Base-by-base conservation (phyloP, 2,329 filamentous ascomycete genomes). In the Cyclaneusma minus region DNA sequence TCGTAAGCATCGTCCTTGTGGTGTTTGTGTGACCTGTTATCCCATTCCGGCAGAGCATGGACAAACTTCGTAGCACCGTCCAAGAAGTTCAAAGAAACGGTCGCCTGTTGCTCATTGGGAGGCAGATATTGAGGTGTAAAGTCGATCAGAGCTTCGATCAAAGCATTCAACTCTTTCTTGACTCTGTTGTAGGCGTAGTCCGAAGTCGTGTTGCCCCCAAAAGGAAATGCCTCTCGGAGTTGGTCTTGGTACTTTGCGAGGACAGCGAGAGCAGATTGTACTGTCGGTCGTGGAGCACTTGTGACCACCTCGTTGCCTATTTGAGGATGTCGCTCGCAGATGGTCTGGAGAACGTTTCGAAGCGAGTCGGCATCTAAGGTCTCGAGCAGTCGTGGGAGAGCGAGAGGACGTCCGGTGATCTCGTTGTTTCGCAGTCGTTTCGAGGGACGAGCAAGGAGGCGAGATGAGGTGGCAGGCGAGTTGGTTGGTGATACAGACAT, bases 151-250 rank as follows among this genome's bases (percentile, higher is more conserved):
- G 89, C 84, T 32, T 94, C 83, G 32, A 94, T 70, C 13, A 98
- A 66, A 31, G 82, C 74, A 14, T 72, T 58, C 11, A 95, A 63
- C 19, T 78, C 70, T 37, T 85, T 78, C 40, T 78, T 82, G 29
- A 95, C 81, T 41, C 89, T 73, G 48, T 94, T 91, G 51, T 94
- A 98, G 26, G 83, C 77, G 54, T 95, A 95, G 50, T 95, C 87
- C 21, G 84, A 83, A 31, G 73, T 81, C 8, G 77, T 68, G 39
- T 84, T 76, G 45, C 83, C 82, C 41, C 91, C 76, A 34, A 76
- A 82, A 1, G 89, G 89, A 40, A 92, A 83, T 2, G 87, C 74
- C 13, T 69, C 68, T 44, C 74, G 77, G 33, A 98, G 63, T 30
- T 68, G 68, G 7, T 72, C 63, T 47, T 92, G 77, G 50, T 98